Evolutionary conservation across 1,284 basidiomycete species (phyloP).

Genomic region (Trametes hirsuta): DNA sequence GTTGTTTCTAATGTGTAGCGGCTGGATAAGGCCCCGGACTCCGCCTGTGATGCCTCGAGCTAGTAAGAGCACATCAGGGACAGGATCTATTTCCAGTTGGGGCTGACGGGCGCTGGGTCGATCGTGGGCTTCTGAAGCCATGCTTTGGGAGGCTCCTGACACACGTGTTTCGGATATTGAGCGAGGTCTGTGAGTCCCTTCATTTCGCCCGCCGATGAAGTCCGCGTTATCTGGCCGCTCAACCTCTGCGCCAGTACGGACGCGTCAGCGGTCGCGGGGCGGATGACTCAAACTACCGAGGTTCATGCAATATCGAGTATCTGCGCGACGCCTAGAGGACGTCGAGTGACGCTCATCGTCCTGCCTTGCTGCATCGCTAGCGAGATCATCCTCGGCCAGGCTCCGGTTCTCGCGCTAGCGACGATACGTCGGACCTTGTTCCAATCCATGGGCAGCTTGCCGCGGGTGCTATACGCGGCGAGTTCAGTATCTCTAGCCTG

Average conservation of each 20-base stretch:
- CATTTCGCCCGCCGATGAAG: conserved; percentile 13
- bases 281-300: conserved; percentile 21
- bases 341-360: conserved; percentile 13
- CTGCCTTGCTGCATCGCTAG: conserved; percentile 1
- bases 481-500: conserved; percentile 17
- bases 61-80: conserved; percentile 14
- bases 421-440: conserved; percentile 18
- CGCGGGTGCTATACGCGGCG: conserved; percentile 22
- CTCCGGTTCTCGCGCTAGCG: conserved; percentile 1
- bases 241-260: conserved; percentile 2
- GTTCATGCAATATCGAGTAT: conserved; percentile 14
- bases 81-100: conserved; percentile 12
- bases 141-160: conserved; percentile 14
- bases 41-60: not conserved
- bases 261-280: not conserved
- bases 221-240: conserved; percentile 19
- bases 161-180: conserved; percentile 27
- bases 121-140: conserved; percentile 16
- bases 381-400: conserved; percentile 14
- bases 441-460: not conserved
- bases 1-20: not conserved
- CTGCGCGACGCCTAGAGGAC: conserved; percentile 2
- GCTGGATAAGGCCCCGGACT: not conserved
- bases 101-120: conserved; percentile 13
- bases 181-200: conserved; percentile 10